Conservation (phyloP, 192 early-diverging fungal species). For the Oehlia diaphana region DNA sequence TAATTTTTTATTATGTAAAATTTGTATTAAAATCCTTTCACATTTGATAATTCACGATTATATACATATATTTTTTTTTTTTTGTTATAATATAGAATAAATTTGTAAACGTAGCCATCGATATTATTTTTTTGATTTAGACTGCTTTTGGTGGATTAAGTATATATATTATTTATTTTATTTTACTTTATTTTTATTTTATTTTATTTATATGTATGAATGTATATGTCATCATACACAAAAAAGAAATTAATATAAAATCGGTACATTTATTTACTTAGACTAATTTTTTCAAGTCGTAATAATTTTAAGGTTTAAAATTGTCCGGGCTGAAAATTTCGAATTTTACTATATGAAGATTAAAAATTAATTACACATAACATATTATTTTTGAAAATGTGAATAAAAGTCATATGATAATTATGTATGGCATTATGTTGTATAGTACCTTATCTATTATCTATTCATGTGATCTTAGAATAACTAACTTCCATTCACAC, state of each 20-base stretch:
- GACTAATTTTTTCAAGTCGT: not conserved
- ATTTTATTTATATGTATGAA: not conserved
- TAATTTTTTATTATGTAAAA: not conserved
- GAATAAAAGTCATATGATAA: too few species aligned
- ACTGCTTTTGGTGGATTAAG: not conserved
- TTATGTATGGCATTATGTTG: too few species aligned
- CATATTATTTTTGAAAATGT: too few species aligned
- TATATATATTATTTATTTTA: not conserved
- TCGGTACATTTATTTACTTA: not conserved
- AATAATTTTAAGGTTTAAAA: not conserved
- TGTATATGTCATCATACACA: not conserved
- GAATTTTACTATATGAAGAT: too few species aligned
- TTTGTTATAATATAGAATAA: not conserved
- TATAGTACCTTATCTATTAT: too few species aligned
- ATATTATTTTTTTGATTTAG: not conserved
- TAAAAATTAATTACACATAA: too few species aligned
- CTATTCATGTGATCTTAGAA: too few species aligned
- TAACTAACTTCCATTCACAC: not conserved
- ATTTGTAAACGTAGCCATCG: not conserved
- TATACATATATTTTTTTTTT: slow-evolving; percentile 7
- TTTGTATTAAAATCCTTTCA: not conserved
- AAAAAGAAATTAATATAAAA: not conserved
- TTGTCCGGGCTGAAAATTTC: too few species aligned
- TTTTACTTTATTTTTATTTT: not conserved
- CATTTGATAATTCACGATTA: not conserved